phyloP scores from a whole-genome alignment of 306 rosid species.

The Acacia acuminata region DNA sequence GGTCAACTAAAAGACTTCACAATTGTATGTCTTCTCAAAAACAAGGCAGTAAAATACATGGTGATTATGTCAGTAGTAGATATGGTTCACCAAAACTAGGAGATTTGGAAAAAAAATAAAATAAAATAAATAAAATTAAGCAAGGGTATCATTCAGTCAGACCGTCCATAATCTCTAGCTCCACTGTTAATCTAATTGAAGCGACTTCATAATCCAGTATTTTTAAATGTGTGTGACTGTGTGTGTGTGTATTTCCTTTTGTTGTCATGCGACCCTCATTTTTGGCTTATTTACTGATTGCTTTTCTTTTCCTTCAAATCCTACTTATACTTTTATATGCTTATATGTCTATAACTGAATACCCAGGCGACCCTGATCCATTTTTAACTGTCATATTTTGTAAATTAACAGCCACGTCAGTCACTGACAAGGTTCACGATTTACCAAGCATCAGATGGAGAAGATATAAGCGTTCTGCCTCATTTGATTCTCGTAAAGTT shows the following conservation, averaged over 20 bases:
- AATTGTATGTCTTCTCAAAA: conserved; percentile 27
- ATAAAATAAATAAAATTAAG: no score
- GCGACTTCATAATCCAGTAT: conserved; percentile 21
- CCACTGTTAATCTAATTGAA: conserved; percentile 17
- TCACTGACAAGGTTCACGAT: conserved; percentile 69
- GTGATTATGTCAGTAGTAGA: conserved; percentile 15
- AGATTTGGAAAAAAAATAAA: neutral
- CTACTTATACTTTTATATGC: conserved; percentile 8
- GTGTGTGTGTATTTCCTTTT: neutral
- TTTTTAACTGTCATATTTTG: conserved; percentile 30
- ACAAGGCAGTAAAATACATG: conserved; percentile 22
- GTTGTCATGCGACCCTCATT: neutral
- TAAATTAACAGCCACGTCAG: conserved; percentile 56
- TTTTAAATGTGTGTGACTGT: neutral
- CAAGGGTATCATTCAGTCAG: conserved; percentile 26
- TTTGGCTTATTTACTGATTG: conserved; percentile 12
- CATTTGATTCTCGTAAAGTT: conserved; percentile 85
- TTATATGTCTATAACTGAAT: conserved; percentile 2
- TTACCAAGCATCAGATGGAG: conserved; percentile 72
- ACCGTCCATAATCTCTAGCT: neutral
- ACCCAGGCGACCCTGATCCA: conserved; percentile 23
- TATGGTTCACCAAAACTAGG: conserved; percentile 27
- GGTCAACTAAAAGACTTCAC: conserved; percentile 16
- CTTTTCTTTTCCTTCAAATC: conserved; percentile 12
- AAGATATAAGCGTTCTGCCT: conserved; percentile 77